Evolutionary conservation across 768 basidiomycete species (phyloP).

Genomic region (Boletus subparvulus): DNA sequence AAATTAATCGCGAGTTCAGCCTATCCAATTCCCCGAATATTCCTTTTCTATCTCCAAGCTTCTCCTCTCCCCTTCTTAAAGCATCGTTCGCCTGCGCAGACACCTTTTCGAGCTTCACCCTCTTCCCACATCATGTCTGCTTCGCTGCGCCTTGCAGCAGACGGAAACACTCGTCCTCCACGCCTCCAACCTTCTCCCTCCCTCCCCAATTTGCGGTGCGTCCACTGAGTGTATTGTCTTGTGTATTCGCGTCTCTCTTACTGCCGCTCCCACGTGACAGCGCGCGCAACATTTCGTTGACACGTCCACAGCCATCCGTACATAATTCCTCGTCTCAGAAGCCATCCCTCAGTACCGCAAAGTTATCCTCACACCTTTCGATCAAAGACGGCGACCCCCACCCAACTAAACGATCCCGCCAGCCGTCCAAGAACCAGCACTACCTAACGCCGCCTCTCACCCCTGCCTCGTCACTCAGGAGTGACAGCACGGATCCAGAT

Average conservation of each 20-base stretch:
- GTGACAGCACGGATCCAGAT: conserved; percentile 37
- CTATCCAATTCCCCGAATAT: conserved; percentile 30
- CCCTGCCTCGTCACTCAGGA: conserved; percentile 56
- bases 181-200: conserved; percentile 66
- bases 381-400: conserved; percentile 22
- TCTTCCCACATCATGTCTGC: conserved; percentile 28
- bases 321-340: conserved; percentile 22
- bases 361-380: conserved; percentile 7
- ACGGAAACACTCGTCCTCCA: conserved; percentile 36
- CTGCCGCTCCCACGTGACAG: conserved; percentile 24
- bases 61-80: conserved; percentile 35
- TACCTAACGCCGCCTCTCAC: conserved; percentile 71
- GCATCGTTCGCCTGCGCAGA: conserved; percentile 25
- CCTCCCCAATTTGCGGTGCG: conserved; percentile 67
- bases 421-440: conserved; percentile 30
- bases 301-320: conserved; percentile 24
- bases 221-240: not conserved
- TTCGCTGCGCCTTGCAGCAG: conserved; percentile 25
- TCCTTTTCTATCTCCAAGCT: conserved; percentile 34
- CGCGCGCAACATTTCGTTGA: conserved; percentile 27
- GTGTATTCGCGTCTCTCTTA: not conserved
- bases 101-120: conserved; percentile 33
- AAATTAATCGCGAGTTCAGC: conserved; percentile 35
- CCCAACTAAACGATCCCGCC: conserved; percentile 16
- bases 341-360: conserved; percentile 13